A percentile compares a stretch with the other conserved stretches of the same genome.
These are phyloP conservation scores for Starmera stellimalicola DNA, from an alignment of 1,139 yeast species.

Conservation along the genomic window DNA sequence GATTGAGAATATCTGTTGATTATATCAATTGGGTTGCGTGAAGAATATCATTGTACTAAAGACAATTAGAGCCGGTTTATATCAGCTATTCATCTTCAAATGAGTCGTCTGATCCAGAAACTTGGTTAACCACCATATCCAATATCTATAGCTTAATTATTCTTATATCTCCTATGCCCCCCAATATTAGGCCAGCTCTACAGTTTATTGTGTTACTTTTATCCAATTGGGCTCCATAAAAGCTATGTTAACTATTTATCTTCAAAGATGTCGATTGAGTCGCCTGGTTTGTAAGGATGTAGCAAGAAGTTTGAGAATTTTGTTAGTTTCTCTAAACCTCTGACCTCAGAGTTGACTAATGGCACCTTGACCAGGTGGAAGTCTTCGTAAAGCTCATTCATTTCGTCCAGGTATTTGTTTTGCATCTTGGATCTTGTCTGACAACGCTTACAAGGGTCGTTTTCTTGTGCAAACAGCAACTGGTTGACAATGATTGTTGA, in stretches of 20 bases:
- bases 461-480: conserved; percentile 65
- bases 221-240: background rate
- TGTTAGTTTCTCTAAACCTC: conserved; percentile 80
- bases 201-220: no score
- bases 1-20: conserved; percentile 57
- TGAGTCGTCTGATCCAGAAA: background rate
- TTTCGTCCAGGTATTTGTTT: conserved; percentile 86
- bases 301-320: conserved; percentile 63
- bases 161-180: no score
- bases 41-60: background rate
- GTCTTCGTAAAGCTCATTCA: conserved; percentile 88
- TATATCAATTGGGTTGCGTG: background rate
- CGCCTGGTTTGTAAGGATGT: conserved; percentile 61
- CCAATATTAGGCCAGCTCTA: no score
- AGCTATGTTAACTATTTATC: background rate
- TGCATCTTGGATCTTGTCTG: conserved; percentile 94
- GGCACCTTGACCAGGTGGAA: conserved; percentile 95
- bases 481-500: conserved; percentile 94
- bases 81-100: background rate
- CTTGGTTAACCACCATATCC: background rate
- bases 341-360: conserved; percentile 82
- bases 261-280: conserved; percentile 25
- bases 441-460: conserved; percentile 78
- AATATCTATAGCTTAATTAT: no score
- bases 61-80: background rate